Evolutionary conservation across 2,329 filamentous ascomycete species (phyloP), one percentile per base, ranked within the genome.

Genomic region (Graphiopsis chlorocephala): DNA sequence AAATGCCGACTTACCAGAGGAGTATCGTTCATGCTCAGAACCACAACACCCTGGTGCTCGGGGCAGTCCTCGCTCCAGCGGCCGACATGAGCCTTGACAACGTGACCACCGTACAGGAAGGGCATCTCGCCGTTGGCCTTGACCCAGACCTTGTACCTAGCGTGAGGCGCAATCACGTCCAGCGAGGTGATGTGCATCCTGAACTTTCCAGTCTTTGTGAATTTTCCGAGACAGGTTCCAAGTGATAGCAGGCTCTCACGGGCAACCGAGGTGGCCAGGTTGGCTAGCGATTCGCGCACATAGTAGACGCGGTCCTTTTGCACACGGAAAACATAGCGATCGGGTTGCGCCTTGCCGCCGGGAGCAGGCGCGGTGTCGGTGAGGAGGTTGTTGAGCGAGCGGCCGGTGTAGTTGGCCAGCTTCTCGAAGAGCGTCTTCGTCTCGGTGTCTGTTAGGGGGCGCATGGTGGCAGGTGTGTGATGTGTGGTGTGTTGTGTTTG

Each of bases 51-150:
- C 72, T 93, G 89, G 79, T 98, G 93, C 79, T 96, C 93, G 0
- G 94, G 93, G 72, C 90, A 93, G 81, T 98, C 94, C 74, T 97
- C 93, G 47, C 88, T 91, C 88, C 91, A 94, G 67, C 93, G 82
- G 23, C 92, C 92, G 20, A 95, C 86, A 76, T 93, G 90, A 33
- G 89, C 90, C 78, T 92, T 92, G 71, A 96, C 87, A 61, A 96
- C 84, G 78, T 98, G 93, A 64, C 92, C 91, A 61, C 95, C 95
- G 79, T 98, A 99, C 55, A 99, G 81, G 78, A 96, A 98, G 1
- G 95, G 94, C 93, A 97, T 97, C 74, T 96, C 93, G 70, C 95
- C 95, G 79, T 98, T 98, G 66, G 89, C 86, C 80, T 96, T 96
- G 71, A 99, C 89, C 93, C 93, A 98, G 72, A 98, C 88, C 86